These are phyloP conservation scores for Knufia fluminis DNA, from an alignment of 2,329 filamentous ascomycete genomes.

Conservation along the genomic window DNA sequence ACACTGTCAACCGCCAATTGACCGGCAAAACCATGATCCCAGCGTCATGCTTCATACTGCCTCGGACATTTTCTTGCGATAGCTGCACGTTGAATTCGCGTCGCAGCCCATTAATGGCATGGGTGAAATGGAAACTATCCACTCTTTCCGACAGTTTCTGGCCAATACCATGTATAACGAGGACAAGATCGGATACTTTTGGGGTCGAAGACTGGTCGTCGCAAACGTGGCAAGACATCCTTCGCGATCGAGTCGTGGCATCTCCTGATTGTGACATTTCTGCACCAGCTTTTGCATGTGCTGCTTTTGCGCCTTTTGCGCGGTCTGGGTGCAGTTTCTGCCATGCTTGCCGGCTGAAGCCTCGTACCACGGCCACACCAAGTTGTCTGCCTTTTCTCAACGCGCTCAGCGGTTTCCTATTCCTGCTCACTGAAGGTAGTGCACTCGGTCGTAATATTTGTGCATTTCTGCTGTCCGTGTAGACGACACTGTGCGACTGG, in stretches of 20 bases:
- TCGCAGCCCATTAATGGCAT: constrained; percentile 85
- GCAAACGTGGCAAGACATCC: constrained; percentile 48
- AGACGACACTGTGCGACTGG: constrained; percentile 72
- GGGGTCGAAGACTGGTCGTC: constrained; percentile 48
- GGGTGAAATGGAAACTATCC: constrained; percentile 94
- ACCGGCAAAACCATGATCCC: constrained; percentile 90
- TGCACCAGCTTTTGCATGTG: constrained; percentile 29
- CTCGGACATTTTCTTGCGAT: constrained; percentile 61
- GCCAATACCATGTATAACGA: constrained; percentile 91
- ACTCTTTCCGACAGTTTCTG: constrained; percentile 92
- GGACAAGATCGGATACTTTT: constrained; percentile 73
- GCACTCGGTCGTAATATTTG: constrained; percentile 80
- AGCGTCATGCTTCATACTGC: constrained; percentile 65
- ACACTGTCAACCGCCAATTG: constrained; percentile 86
- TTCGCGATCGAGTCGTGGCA: constrained; percentile 17
- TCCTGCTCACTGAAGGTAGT: constrained; percentile 76
- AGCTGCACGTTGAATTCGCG: constrained; percentile 79
- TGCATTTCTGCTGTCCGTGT: constrained; percentile 65
- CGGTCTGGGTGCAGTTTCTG: constrained; percentile 56
- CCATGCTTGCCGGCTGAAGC: constrained; percentile 74
- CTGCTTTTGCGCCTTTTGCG: constrained; percentile 32
- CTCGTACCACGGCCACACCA: constrained; percentile 78
- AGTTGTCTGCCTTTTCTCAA: constrained; percentile 76
- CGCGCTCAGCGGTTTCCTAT: constrained; percentile 68
- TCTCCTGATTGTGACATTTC: constrained; percentile 22